Percentiles rank a stretch among this genome's conserved stretches.
Conservation (phyloP, 176 grass and related monocot species). For the Cenchrus americanus region DNA sequence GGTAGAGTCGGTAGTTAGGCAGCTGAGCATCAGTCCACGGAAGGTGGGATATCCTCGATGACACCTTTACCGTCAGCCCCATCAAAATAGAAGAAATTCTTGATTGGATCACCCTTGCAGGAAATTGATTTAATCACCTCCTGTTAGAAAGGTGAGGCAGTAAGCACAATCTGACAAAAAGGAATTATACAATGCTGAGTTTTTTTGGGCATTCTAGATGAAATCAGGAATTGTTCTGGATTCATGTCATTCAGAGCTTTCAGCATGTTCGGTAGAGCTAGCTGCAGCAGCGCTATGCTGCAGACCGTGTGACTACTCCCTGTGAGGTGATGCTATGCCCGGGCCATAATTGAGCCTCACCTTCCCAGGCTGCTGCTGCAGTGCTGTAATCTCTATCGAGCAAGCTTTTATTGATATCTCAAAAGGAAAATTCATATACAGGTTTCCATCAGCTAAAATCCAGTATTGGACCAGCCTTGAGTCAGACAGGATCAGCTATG, state of each 20-base stretch:
- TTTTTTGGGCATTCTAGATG: neutral
- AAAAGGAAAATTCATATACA: neutral
- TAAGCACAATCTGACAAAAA: slow-evolving; percentile 20
- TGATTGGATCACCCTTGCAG: slow-evolving; percentile 81
- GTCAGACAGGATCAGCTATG: neutral
- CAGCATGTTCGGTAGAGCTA: too few relatives aligned
- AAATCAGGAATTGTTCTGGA: neutral
- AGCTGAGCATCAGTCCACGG: slow-evolving; percentile 1
- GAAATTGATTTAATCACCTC: slow-evolving; percentile 96
- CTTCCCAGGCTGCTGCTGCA: too few relatives aligned
- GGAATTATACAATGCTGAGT: neutral
- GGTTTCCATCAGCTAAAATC: neutral
- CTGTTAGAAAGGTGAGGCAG: slow-evolving; percentile 37
- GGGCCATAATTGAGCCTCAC: too few relatives aligned
- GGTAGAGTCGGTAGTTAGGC: slow-evolving; percentile 14
- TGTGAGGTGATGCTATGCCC: too few relatives aligned
- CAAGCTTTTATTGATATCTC: neutral
- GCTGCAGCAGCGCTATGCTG: too few relatives aligned
- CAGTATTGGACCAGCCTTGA: neutral
- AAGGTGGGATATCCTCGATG: slow-evolving; percentile 68
- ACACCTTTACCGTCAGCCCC: slow-evolving; percentile 78
- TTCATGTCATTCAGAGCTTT: neutral
- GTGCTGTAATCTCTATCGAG: too few relatives aligned
- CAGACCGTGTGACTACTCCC: too few relatives aligned
- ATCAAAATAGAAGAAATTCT: slow-evolving; percentile 94